Evolutionary conservation across 805 yeast species (phyloP), one percentile per base, ranked within the genome.

Genomic region (Hermanozyma aechmeae): DNA sequence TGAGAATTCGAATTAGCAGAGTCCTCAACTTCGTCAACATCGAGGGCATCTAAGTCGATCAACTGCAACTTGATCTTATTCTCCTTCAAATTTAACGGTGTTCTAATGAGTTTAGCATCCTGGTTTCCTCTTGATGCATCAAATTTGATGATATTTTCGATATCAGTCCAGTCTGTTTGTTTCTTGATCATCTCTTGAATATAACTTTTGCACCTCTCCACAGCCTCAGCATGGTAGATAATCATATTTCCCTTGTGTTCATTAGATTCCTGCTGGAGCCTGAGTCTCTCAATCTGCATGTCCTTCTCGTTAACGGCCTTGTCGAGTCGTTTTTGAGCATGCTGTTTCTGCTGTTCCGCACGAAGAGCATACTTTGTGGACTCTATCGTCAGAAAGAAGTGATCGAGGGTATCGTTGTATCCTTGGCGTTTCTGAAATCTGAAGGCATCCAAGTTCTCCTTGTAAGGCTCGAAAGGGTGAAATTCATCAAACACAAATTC

Each of bases 141-240:
- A 28, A 75, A 64, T 27, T 68, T 58, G 29, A 89, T 76, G 33
- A 80, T 55, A 37, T 76, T 74, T 48, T 81, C 95, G 37, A 87
- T 87, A 35, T 84, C 79, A 24, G 72, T 71, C 98, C 98, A 89
- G 50, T 89, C 96, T 84, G 85, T 83, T 38, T 83, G 87, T 46
- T 83, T 92, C 32, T 79, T 76, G 4, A 86, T 37, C 31, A 85
- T 56, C 1, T 62, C 58, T 34, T 77, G 79, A 4, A 89, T 81
- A 3, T 81, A 77, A 6, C 48, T 52, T 34, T 72, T 78, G 27
- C 92, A 85, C 12, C 72, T 71, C 28, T 80, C 92, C 4, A 87
- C 85, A 15, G 72, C 41, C 16, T 74, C 75, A 4, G 89, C 79
- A 48, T 80, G 66, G 21, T 67, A 58, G 36, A 82, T 79, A 16